Evolutionary conservation across 352 stramenopile species (phyloP).

Genomic region (Phytopythium montanum): DNA sequence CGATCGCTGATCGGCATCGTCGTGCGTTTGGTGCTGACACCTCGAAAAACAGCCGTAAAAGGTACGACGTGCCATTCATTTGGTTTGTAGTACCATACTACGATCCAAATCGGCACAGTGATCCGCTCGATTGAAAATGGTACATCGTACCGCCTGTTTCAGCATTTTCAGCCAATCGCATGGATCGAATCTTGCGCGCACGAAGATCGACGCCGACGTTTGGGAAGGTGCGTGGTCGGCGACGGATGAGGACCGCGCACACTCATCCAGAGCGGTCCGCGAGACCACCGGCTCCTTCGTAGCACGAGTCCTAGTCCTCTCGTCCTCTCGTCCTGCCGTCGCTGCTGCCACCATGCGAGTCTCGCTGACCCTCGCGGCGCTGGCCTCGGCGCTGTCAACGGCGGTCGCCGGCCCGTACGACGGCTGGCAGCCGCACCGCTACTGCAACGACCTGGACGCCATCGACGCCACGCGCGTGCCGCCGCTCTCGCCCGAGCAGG

Average conservation of each 20-base stretch:
- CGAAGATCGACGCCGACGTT: conserved; percentile 2
- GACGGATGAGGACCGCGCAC: background rate
- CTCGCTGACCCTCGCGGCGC: conserved; percentile 16
- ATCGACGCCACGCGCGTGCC: conserved; percentile 59
- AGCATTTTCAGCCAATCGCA: background rate
- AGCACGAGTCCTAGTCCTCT: no score
- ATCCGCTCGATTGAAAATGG: background rate
- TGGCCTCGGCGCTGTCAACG: conserved; percentile 9
- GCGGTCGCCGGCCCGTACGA: conserved; percentile 49
- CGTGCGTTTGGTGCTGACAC: background rate
- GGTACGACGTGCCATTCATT: background rate
- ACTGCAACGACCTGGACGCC: conserved; percentile 70
- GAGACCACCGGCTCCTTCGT: background rate
- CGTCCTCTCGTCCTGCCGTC: background rate
- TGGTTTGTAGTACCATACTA: background rate
- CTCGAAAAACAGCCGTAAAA: background rate
- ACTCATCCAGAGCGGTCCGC: background rate
- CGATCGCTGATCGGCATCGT: background rate
- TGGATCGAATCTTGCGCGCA: background rate
- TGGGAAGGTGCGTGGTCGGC: background rate
- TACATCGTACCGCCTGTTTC: background rate
- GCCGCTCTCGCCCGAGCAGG: conserved; percentile 54
- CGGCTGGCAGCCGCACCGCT: conserved; percentile 72
- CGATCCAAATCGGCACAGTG: background rate
- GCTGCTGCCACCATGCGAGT: conserved; percentile 20